Conservation (phyloP, 495 filamentous ascomycete genomes). For the Aspergillus steynii region DNA sequence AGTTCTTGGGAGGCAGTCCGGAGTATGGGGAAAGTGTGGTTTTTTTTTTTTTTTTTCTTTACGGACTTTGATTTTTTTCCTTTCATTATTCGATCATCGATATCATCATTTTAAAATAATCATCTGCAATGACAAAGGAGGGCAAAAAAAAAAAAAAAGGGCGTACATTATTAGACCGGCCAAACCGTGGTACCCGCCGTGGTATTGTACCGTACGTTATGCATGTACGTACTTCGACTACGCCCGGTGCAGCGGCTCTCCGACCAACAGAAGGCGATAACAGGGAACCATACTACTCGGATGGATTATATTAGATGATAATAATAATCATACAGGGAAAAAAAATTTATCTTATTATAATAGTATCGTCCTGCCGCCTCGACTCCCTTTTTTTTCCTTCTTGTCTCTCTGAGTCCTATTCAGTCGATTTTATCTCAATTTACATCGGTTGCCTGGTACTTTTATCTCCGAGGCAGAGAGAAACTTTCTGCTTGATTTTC, state of each 20-base stretch:
- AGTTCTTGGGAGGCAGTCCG: background rate
- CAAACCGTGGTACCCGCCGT: slow-evolving; percentile 10
- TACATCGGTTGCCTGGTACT: background rate
- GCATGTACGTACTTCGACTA: slow-evolving; percentile 17
- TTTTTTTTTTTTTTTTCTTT: no score
- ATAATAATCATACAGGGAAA: slow-evolving; percentile 12
- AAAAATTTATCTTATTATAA: slow-evolving; percentile 20
- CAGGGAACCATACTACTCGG: slow-evolving; percentile 4
- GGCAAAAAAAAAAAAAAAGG: background rate
- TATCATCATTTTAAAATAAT: background rate
- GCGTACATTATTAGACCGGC: background rate
- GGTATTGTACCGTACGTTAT: slow-evolving; percentile 22
- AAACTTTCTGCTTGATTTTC: slow-evolving; percentile 2
- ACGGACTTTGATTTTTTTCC: no score
- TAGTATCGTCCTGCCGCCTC: slow-evolving; percentile 29
- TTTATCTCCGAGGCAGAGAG: background rate
- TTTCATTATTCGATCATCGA: no score
- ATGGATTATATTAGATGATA: slow-evolving; percentile 6
- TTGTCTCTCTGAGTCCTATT: background rate
- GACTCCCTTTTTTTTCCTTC: slow-evolving; percentile 8
- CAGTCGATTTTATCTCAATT: background rate
- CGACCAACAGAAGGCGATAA: slow-evolving; percentile 21
- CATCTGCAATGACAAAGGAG: background rate
- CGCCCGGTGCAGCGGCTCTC: slow-evolving; percentile 21
- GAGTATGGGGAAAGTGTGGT: no score